A percentile compares a stretch with the other conserved stretches of the same genome.
Evolutionary conservation across 2,329 filamentous ascomycete genomes (phyloP).

Genomic region (Mollisiaceae sp.): DNA sequence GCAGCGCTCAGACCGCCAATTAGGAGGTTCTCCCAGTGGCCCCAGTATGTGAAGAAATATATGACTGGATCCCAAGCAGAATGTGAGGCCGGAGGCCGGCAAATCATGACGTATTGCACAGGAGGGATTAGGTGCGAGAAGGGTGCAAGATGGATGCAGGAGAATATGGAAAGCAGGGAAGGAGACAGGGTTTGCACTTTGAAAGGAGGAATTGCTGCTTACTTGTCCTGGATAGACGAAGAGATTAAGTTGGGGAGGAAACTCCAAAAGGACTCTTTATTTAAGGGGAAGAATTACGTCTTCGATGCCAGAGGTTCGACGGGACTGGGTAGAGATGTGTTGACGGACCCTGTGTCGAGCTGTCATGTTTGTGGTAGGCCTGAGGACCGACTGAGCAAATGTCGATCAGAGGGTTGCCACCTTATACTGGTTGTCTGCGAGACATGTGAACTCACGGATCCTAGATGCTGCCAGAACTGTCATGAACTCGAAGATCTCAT

Average conservation of each 20-base stretch:
- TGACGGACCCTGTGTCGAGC: conserved; percentile 35
- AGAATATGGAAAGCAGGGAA: conserved; percentile 33
- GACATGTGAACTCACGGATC: conserved; percentile 34
- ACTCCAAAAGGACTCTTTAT: conserved; percentile 36
- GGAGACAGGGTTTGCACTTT: conserved; percentile 39
- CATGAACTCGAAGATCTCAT: conserved; percentile 26
- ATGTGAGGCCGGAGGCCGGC: conserved; percentile 20
- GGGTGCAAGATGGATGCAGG: conserved; percentile 40
- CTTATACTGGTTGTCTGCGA: conserved; percentile 41
- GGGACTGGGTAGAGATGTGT: conserved; percentile 23
- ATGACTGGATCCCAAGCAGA: conserved; percentile 16
- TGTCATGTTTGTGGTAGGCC: conserved; percentile 38
- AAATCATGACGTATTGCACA: conserved; percentile 43
- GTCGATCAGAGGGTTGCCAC: conserved; percentile 39
- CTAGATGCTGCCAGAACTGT: conserved; percentile 40
- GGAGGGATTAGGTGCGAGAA: conserved; percentile 44
- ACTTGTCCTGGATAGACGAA: conserved; percentile 43
- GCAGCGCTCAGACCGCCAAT: conserved; percentile 40
- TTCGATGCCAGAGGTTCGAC: conserved; percentile 43
- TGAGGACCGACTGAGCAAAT: conserved; percentile 41
- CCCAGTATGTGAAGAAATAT: conserved; percentile 39
- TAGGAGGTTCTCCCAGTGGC: conserved; percentile 43
- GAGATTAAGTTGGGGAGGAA: conserved; percentile 40
- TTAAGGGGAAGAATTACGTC: conserved; percentile 43
- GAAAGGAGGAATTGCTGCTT: conserved; percentile 42